Evolutionary conservation across 805 yeast species (phyloP), one percentile per base, ranked within the genome.

Genomic region (Hagleromyces aurorensis): DNA sequence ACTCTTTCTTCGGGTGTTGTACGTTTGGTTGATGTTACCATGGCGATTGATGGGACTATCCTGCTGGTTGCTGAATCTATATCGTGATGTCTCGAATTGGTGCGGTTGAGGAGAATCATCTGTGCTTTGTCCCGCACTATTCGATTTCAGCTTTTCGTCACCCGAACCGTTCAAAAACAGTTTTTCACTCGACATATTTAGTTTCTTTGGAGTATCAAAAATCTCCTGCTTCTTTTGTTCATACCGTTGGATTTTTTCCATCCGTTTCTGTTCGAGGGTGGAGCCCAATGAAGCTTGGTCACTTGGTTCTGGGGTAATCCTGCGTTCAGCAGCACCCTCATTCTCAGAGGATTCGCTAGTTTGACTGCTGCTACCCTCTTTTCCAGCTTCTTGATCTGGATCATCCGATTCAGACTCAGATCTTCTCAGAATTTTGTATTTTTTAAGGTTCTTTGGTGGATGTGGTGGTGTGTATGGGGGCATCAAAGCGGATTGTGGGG

Each of bases 181-280:
- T 2, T 33, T 39, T 2, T 39, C 46, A 3, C 16, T 29, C 26
- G 8, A 37, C 39, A 10, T 41, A 45, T 7, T 41, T n/a, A 5
- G 37, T n/a, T 57, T 59, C 21, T 44, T 51, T 1, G 36, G 41
- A 13, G 36, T 34, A 26, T 50, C 53, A 40, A 60, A 59, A 30
- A 62, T 59, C 33, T 64, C 44, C 33, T 65, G 57, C 34, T 69
- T 55, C 2, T 57, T 56, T 28, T 50, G 50, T 36, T 57, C 60
- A 40, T 70, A 70, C 19, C 56, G 43, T 22, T 59, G 63, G 40
- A 67, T 72, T 35, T 63, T 63, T 3, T 63, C 50, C 6, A 64
- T 55, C 19, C 64, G 46, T 23, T 58, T 62, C 5, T 44, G 40
- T 30, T 59, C 65, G 6, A 61, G 40, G 9, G 33, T 27, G 11